phyloP scores from a whole-genome alignment of 2,329 filamentous ascomycete genomes.

The Trichophyton simii region DNA sequence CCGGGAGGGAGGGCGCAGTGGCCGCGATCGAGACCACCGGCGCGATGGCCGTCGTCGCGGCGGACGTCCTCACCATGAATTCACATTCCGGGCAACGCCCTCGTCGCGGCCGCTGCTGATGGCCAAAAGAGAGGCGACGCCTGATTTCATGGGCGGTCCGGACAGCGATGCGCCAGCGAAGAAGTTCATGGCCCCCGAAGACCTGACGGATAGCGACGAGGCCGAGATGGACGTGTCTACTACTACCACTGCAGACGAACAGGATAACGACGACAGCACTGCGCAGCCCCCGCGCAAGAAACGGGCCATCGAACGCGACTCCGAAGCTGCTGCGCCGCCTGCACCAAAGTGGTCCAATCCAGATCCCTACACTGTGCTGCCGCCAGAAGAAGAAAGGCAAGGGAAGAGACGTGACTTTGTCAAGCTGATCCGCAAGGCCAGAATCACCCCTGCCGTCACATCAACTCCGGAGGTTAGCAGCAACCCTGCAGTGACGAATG shows the following conservation, averaged over 20 bases:
- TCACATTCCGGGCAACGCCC: conserved; percentile 31
- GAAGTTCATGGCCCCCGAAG: conserved; percentile 27
- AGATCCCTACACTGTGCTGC: conserved; percentile 80
- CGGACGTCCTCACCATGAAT: conserved; percentile 21
- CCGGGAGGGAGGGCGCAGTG: conserved; percentile 10
- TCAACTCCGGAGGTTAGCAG: conserved; percentile 41
- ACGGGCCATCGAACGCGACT: conserved; percentile 20
- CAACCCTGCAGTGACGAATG: conserved; percentile 45
- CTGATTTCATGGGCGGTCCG: conserved; percentile 22
- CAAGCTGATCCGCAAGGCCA: conserved; percentile 80
- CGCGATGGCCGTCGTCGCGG: conserved; percentile 3
- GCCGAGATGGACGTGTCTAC: conserved; percentile 33
- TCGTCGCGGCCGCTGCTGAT: conserved; percentile 28
- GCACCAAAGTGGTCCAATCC: conserved; percentile 87
- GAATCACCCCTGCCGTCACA: conserved; percentile 37
- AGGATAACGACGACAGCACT: conserved; percentile 16
- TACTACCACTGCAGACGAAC: conserved; percentile 21
- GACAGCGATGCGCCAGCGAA: conserved; percentile 19
- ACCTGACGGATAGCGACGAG: conserved; percentile 36
- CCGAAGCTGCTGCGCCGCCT: conserved; percentile 13
- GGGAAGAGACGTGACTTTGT: conserved; percentile 78
- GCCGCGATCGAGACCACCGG: background rate
- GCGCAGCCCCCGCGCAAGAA: conserved; percentile 28
- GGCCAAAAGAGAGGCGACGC: conserved; percentile 24
- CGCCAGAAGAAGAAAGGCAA: conserved; percentile 59